Base-by-base conservation (phyloP, 2,329 filamentous ascomycete species). In the Cytospora leucostoma region DNA sequence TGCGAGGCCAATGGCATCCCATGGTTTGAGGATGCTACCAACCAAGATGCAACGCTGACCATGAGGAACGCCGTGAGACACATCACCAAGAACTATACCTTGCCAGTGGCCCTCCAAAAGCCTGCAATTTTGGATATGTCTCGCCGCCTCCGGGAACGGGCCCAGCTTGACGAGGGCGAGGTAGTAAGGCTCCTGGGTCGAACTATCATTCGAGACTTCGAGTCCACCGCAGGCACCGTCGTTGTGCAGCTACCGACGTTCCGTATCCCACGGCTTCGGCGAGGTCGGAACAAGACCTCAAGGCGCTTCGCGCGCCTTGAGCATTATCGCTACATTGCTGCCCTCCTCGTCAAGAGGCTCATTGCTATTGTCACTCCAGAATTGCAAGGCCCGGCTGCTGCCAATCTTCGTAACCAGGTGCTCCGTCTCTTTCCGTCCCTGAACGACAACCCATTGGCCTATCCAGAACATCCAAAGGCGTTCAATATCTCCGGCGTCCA, bases 11-110 rank as follows among this genome's bases (percentile, higher is more conserved):
- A 88, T 67, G 76, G 80, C 0, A 77, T 96, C 11, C 76, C 78
- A 0, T 98, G 92, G 90, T 91, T 92, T 67, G 91, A 95, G 72
- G 95, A 99, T 73, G 78, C 80, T 50, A 97, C 93, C 1, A 99
- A 99, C 71, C 75, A 80, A 17, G 90, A 97, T 70, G 82, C 80
- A 10, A 92, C 88, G 0, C 77, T 96, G 64, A 97, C 95, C 0
- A 76, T 82, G 52, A 85, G 95, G 44, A 99, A 99, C 71, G 88
- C 94, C 0, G 80, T 97, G 44, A 86, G 94, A 37, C 78, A 89
- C 72, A 74, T 96, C 51, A 80, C 85, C 21, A 76, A 79, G 33
- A 75, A 82, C 5, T 76, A 88, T 63, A 71, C 74, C 3, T 77
- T 98, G 4, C 94, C 95, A 0, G 74, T 73, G 11, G 92, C 93